Evolutionary conservation across 768 basidiomycete genomes (phyloP), one percentile per base, ranked within the genome.

Genomic region (Termitomyces sp.): DNA sequence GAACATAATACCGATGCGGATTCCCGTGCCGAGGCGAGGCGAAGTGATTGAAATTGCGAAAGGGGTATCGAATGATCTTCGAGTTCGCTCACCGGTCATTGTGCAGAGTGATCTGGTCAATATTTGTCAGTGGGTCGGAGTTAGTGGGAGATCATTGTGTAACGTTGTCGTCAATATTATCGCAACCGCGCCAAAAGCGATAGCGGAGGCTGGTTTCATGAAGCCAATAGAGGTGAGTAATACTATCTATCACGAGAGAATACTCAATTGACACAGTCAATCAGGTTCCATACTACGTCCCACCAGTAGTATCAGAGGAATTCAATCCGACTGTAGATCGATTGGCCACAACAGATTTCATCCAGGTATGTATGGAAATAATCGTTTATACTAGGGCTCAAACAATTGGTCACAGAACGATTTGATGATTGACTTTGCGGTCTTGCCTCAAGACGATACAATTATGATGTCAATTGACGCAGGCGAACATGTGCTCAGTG

Each of bases 131-230:
- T 77, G 72, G 73, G 53, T 71, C n/a, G 68, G 68, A n/a, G 57
- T 61, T 48, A 59, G 62, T 33, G 64, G 64, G 19, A 61, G 59
- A 37, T 70, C 75, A 12, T 59, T 80, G 26, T 72, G 68, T 51
- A 80, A 79, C 53, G 75, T 78, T 26, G 74, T 68, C 50, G 68
- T 80, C 43, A 79, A 80, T 52, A 67, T 80, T 19, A 65, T 79
- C 54, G 73, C 71, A 62, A 56, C 68, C 37, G 64, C 69, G 14
- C 69, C 70, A 17, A 69, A 71, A 19, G 56, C 60, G 3, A 42
- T 54, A 14, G 58, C 50, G 12, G 54, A 56, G 44, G 53, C 54
- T 23, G 31, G 43, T 37, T 42, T 75, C 19, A 63, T 77, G 5
- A 57, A 66, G 45, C 66, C 68, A 1, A 66, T 73, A n/a, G 63